Base-by-base conservation (phyloP, 176 grass and related monocot genomes). In the Elymus sibiricus region DNA sequence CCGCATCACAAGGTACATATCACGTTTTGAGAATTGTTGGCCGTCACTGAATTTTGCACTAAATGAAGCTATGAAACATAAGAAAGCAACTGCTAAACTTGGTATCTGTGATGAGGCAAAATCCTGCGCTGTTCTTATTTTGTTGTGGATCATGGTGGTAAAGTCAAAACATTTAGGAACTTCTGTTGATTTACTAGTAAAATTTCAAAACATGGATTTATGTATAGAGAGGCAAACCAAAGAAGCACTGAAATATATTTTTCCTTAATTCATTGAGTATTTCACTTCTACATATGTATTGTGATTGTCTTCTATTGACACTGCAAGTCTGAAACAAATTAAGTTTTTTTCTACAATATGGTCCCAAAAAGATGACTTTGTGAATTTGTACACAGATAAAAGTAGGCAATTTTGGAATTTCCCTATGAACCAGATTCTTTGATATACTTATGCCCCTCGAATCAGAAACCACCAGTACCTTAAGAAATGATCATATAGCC, bases 1-100 rank as follows among this genome's bases (percentile, higher is more conserved):
- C 85, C 42, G 88, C 91, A 15, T 79, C 91, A 78, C 82, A 63
- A 76, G 91, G 91, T 93, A 85, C 21, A 29, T 72, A 71, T 14
- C 64, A 24, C n/a, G 31, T 60, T 24, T 7, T 46, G 14, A 25
- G 59, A 53, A 56, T 11, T 9, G 15, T n/a, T 19, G 0, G 0
- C 53, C 53, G 1, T 56, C 53, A 31, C 14, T n/a, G 37, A 16
- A 58, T 55, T 76, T 22, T 76, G 2, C 0, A 76, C 17, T 34
- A 1, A 34, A 55, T 1, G 47, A 55, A 22, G 16, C 47, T 76
- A 31, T 55, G 44, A 29, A 76, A 71, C 62, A 29, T 19, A 76
- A 53, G 44, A 53, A 53, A 82, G 49, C 19, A 42, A 49, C 15
- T 49, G 37, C 17, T 10, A 67, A 58, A 74, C 70, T 63, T 14